Evolutionary conservation across 2,329 filamentous ascomycete species (phyloP).

Genomic region (Phialocephala sp.): DNA sequence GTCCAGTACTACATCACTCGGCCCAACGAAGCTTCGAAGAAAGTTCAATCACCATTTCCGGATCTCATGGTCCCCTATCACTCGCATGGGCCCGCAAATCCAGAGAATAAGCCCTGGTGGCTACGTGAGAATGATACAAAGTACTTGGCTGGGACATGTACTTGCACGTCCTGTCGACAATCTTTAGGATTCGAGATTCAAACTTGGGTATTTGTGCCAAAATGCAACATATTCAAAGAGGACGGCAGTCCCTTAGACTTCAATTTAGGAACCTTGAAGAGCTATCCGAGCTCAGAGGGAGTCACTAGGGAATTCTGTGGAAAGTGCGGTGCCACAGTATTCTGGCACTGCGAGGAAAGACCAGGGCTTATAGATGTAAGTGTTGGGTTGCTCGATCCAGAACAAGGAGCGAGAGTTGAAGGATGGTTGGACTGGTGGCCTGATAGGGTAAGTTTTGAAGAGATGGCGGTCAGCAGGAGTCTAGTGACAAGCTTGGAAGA

Average conservation of each 20-base stretch:
- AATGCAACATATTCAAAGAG: constrained; percentile 58
- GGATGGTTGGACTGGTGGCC: constrained; percentile 68
- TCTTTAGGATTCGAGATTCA: constrained; percentile 67
- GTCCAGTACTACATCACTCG: constrained; percentile 62
- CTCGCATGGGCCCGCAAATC: constrained; percentile 48
- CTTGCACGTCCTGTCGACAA: constrained; percentile 66
- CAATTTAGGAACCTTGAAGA: constrained; percentile 52
- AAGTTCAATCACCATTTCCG: constrained; percentile 54
- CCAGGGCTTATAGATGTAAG: constrained; percentile 67
- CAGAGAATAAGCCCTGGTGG: constrained; percentile 38
- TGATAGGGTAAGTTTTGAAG: constrained; percentile 59
- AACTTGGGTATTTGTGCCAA: constrained; percentile 69
- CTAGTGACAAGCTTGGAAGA: constrained; percentile 32
- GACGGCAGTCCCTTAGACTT: constrained; percentile 45
- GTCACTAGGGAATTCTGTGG: constrained; percentile 66
- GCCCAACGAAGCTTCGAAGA: constrained; percentile 53
- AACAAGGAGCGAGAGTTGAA: constrained; percentile 59
- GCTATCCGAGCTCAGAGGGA: constrained; percentile 58
- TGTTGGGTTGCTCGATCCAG: constrained; percentile 59
- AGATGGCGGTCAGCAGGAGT: constrained; percentile 36
- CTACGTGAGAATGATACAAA: constrained; percentile 45
- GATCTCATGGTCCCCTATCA: constrained; percentile 59
- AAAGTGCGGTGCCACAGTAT: constrained; percentile 66
- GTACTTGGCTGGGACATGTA: constrained; percentile 65
- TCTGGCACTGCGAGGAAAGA: constrained; percentile 62